Conservation (phyloP, 345 rosid species). For the Salix exigua region DNA sequence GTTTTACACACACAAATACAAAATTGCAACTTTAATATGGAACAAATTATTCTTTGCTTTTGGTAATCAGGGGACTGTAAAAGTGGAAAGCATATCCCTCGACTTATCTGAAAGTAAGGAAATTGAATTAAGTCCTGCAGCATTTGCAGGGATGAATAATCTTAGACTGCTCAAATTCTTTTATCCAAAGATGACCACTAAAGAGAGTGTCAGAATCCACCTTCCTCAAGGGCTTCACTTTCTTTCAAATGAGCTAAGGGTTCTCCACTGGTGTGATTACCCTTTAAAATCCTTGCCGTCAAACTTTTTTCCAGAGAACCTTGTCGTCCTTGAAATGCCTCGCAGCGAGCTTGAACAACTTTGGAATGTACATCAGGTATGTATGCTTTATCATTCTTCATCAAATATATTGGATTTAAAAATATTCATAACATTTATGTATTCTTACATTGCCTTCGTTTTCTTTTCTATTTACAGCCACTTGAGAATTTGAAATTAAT, state of each 20-base stretch:
- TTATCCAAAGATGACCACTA: fast-evolving
- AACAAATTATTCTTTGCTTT: too few relatives aligned
- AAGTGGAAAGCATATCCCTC: too few relatives aligned
- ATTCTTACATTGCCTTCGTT: background rate
- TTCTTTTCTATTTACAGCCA: background rate
- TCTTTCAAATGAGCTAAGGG: background rate
- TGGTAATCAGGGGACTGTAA: too few relatives aligned
- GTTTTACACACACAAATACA: too few relatives aligned
- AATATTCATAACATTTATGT: too few relatives aligned
- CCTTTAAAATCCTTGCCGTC: background rate
- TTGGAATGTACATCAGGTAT: constrained; percentile 10
- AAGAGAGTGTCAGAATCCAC: background rate
- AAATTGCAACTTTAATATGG: too few relatives aligned
- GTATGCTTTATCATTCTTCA: background rate
- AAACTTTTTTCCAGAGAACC: background rate
- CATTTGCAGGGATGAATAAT: too few relatives aligned
- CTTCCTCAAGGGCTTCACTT: background rate
- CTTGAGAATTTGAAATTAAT: background rate
- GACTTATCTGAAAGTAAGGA: too few relatives aligned
- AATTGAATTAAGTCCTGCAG: too few relatives aligned
- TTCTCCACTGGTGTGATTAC: constrained; percentile 2
- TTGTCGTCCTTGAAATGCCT: background rate
- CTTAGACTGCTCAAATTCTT: too few relatives aligned
- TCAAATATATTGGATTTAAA: background rate
- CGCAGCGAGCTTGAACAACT: background rate